These are phyloP conservation scores for Dryadomyces sulphureus DNA, from an alignment of 2,329 filamentous ascomycete genomes.

Conservation along the genomic window DNA sequence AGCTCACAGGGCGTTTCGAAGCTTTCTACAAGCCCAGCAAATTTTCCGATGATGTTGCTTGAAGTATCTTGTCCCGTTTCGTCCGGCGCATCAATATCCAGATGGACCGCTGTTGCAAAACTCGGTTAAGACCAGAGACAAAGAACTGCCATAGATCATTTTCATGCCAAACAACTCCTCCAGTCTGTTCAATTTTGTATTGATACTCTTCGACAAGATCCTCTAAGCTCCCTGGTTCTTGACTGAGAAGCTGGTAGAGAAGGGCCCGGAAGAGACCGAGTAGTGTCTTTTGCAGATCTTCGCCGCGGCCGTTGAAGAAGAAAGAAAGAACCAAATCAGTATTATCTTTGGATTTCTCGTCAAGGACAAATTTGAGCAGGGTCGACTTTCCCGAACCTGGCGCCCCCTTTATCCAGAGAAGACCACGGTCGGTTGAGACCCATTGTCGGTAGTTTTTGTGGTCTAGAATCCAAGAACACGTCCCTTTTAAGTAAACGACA, in stretches of 20 bases:
- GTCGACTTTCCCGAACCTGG: conserved; percentile 15
- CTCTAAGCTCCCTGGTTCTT: conserved; percentile 10
- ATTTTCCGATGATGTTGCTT: conserved; percentile 7
- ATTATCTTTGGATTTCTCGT: neutral
- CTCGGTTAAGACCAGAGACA: no score
- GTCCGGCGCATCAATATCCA: conserved; percentile 21
- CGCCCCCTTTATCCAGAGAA: conserved; percentile 26
- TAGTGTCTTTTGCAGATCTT: conserved; percentile 16
- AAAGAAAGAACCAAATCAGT: conserved; percentile 15
- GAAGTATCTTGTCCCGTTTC: conserved; percentile 17
- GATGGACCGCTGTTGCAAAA: conserved; percentile 9
- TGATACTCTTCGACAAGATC: conserved; percentile 6
- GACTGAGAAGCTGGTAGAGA: conserved; percentile 17
- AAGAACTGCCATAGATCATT: no score
- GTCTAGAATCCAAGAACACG: neutral
- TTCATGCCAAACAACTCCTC: neutral
- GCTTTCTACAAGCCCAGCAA: conserved; percentile 4
- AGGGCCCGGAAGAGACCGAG: conserved; percentile 21
- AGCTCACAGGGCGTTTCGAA: conserved; percentile 8
- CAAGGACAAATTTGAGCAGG: conserved; percentile 19
- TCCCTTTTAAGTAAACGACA: no score
- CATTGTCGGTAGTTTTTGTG: neutral
- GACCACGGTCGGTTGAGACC: neutral
- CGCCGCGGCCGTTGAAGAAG: conserved; percentile 22
- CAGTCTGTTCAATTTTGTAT: neutral